phyloP scores from a whole-genome alignment of 768 basidiomycete genomes.

The Auricularia sp. region DNA sequence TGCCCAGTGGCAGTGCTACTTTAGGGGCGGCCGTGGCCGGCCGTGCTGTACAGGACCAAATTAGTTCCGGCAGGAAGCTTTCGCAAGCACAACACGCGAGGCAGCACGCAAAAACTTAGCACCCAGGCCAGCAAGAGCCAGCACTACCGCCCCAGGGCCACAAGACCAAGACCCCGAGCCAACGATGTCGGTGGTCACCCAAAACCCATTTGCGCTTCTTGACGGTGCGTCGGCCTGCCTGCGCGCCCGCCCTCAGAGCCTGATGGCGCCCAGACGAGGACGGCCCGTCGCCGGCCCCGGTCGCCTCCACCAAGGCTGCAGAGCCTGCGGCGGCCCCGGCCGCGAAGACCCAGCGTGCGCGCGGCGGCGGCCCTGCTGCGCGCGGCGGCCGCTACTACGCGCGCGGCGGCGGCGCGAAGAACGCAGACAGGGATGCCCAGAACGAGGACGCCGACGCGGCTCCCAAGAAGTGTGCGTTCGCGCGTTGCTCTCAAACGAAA shows the following conservation, averaged over 20 bases:
- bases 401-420: constrained; percentile 42
- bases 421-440: constrained; percentile 16
- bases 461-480: constrained; percentile 5
- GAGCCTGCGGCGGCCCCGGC: constrained; percentile 32
- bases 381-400: constrained; percentile 62
- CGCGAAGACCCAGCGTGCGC: constrained; percentile 29
- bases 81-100: not conserved
- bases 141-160: not conserved
- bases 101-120: constrained; percentile 3
- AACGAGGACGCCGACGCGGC: constrained; percentile 11
- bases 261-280: constrained; percentile 8
- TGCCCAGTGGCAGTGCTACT: not conserved
- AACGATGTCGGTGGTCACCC: constrained; percentile 84
- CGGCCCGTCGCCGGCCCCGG: constrained; percentile 1
- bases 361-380: constrained; percentile 46
- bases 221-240: constrained; percentile 44
- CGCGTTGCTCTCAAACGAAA: constrained; percentile 13
- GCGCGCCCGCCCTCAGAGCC: not conserved
- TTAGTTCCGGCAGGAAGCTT: not conserved
- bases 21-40: constrained; percentile 8
- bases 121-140: not conserved
- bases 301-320: constrained; percentile 8
- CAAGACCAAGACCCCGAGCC: constrained; percentile 48
- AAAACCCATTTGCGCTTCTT: constrained; percentile 78
- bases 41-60: not conserved